Percentiles rank a stretch among this genome's conserved stretches.
These are phyloP conservation scores for Gossypium turneri DNA, from an alignment of 345 rosid species.

Conservation along the genomic window DNA sequence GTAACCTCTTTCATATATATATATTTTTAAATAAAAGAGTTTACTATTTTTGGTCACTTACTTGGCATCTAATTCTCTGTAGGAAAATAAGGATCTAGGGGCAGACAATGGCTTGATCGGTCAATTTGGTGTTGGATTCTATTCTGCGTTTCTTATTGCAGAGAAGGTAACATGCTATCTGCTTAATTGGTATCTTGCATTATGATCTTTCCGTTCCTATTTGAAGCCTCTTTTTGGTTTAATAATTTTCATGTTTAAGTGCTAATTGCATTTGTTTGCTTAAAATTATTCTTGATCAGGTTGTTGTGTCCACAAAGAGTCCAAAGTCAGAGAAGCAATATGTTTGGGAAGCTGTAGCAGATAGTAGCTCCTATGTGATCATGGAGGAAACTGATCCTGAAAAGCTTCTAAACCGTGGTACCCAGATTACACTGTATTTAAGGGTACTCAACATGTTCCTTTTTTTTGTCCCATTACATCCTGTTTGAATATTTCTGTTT, in stretches of 20 bases:
- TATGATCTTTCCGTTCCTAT: background rate
- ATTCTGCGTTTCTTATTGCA: conserved; percentile 96
- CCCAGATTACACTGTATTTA: conserved; percentile 81
- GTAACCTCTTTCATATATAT: conserved; percentile 24
- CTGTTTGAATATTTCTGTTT: background rate
- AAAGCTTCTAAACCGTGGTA: conserved; percentile 72
- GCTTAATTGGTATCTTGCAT: background rate
- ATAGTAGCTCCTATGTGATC: conserved; percentile 80
- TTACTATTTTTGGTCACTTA: background rate
- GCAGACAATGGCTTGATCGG: conserved; percentile 88
- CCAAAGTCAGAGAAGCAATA: conserved; percentile 94
- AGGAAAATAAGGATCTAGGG: conserved; percentile 94
- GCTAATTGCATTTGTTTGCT: conserved; percentile 9
- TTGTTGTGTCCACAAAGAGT: conserved; percentile 91
- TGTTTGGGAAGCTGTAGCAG: conserved; percentile 89
- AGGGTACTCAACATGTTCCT: conserved; percentile 41
- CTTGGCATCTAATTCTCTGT: conserved; percentile 5
- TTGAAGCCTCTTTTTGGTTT: background rate
- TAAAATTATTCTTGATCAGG: conserved; percentile 37
- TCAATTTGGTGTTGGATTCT: conserved; percentile 99
- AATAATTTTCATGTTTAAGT: background rate
- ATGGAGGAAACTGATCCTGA: conserved; percentile 89
- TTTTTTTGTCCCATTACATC: background rate
- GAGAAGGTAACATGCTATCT: conserved; percentile 56
- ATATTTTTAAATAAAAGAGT: background rate